Evolutionary conservation across 2,329 filamentous ascomycete genomes (phyloP), one percentile per base, ranked within the genome.

Genomic region (Calonectria montana): DNA sequence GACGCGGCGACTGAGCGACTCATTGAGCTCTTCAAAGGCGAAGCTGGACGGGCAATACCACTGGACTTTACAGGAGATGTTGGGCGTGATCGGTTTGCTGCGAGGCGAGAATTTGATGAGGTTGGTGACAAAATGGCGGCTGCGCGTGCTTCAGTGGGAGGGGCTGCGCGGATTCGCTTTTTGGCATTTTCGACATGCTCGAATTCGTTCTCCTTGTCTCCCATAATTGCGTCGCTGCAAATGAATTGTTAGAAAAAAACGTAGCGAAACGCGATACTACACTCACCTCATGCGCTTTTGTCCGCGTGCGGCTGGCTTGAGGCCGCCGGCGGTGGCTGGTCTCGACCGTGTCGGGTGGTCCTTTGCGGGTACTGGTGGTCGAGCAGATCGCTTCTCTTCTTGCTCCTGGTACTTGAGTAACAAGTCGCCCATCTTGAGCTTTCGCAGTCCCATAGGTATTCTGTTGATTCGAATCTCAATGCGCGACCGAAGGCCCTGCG

Each of bases 401-500:
- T 88, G 83, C 35, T 87, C 84, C n/a, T 83, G 71, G 75, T 86
- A 86, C 75, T 86, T 90, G 61, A 84, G 80, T 15, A 96, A 82
- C 10, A 98, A 87, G 53, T 98, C 96, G 68, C 92, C 91, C 88
- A 99, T 96, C 69, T 91, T 97, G 73, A 91, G 88, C 80, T 93
- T 94, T 71, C 96, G 92, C 74, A 98, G 85, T 18, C 92, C 89
- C 77, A 91, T 90, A 9, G 97, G 97, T 65, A 98, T 97, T 66
- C 97, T 92, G 81, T 98, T 98, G 82, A 98, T 90, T 84, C 97
- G 94, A 85, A 97, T 94, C 83, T 98, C 96, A 65, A 99, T 93
- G 73, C 96, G 93, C 72, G 95, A 92, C 73, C 94, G 91, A 45
- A 98, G 89, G 74, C 94, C 94, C 82, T 96, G 94, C 25, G 95